Base-by-base conservation (phyloP, 1,284 basidiomycete genomes). In the Pseudozyma thailandica region DNA sequence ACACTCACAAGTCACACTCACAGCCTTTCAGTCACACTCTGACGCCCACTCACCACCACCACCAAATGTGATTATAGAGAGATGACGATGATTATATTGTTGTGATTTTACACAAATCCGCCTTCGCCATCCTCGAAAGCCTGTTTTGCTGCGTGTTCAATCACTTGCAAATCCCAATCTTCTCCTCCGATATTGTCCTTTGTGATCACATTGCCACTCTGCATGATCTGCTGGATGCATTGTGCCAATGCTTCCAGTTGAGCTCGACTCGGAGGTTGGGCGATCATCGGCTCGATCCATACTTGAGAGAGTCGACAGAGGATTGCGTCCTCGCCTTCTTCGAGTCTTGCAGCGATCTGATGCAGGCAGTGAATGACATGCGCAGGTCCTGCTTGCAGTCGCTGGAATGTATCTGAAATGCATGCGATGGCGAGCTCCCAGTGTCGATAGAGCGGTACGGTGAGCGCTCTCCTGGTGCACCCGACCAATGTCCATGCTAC, bases 101-200 rank as follows among this genome's bases (percentile, higher is more conserved):
- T 26, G 46, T 27, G 25, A 48, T 42, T 16, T 47, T 28, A 72
- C 1, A 72, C 64, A 42, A 62, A 72, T n/a, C 60, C 70, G 26
- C 70, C 70, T n/a, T 72, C 59, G 18, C 70, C 70, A 27, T 68
- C 50, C 13, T 72, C 52, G 4, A 43, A 41, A 25, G 70, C 59
- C 48, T 60, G 45, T 27, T 33, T 35, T 2, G 70, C 70, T 13
- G 70, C 70, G 23, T 56, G 28, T 42, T 72, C 63, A 13, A 53
- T 9, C 31, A 68, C 59, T 13, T 63, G 27, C 31, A 72, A 28
- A 51, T 68, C 63, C 70, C 70, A 72, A 21, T 23, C 10, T 26
- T 60, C 58, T 20, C 63, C 70, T 15, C 63, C 63, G 0, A 72
- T 56, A 2, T 10, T 16, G 1, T 56, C 38, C 52, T 68, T 68